Conservation (phyloP, 208 protist species). For the Leishmania martiniquensis region DNA sequence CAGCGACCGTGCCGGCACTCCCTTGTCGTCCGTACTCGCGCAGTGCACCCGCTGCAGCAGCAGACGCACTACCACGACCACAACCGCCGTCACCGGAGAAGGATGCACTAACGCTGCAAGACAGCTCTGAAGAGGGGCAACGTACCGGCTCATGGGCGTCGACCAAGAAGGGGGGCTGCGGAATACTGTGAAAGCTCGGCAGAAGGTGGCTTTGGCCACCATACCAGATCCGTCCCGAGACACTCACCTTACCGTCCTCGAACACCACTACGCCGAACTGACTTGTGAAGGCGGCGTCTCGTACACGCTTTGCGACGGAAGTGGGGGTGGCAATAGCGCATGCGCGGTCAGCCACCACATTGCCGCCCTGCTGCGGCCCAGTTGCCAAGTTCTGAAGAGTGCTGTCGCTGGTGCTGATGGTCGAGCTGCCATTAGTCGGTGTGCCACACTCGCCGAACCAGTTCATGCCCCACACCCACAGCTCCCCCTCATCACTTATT, state of each 20-base stretch:
- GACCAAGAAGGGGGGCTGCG: slow-evolving; percentile 43
- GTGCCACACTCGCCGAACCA: slow-evolving; percentile 55
- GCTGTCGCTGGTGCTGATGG: background rate
- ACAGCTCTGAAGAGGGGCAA: background rate
- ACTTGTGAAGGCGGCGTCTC: slow-evolving; percentile 61
- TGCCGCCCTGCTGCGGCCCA: background rate
- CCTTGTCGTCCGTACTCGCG: background rate
- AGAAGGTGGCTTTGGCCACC: slow-evolving; percentile 32
- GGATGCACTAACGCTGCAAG: background rate
- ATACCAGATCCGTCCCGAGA: slow-evolving; percentile 39
- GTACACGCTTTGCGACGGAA: slow-evolving; percentile 44
- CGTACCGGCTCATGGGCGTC: slow-evolving; percentile 24
- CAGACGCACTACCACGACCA: background rate
- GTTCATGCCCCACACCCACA: slow-evolving; percentile 83
- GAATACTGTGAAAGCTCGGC: slow-evolving; percentile 34
- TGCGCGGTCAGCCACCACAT: background rate
- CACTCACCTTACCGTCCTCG: slow-evolving; percentile 53
- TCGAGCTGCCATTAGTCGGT: background rate
- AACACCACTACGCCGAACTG: slow-evolving; percentile 46
- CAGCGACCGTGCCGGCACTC: background rate
- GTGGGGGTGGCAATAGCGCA: slow-evolving; percentile 35
- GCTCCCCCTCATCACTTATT: slow-evolving; percentile 60
- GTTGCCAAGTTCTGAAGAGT: background rate
- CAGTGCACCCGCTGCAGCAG: background rate
- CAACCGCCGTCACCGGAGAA: background rate